These are phyloP conservation scores for Fraxinus paxiana DNA, from an alignment of 305 asterid species.

Conservation along the genomic window DNA sequence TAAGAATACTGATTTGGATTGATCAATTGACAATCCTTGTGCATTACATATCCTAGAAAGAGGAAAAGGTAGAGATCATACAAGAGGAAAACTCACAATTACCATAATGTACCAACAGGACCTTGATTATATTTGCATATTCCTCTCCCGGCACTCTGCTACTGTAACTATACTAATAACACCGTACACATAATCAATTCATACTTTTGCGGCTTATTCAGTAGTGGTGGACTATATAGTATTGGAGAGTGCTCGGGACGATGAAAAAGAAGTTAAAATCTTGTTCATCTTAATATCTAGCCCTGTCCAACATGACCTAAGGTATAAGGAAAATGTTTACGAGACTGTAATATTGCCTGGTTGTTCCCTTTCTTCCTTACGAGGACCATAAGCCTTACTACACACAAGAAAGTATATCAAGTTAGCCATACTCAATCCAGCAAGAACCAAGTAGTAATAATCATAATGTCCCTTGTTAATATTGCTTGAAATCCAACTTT, in stretches of 20 bases:
- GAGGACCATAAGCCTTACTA: slow-evolving; percentile 47
- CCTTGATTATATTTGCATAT: background rate
- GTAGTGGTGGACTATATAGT: background rate
- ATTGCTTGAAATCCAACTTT: slow-evolving; percentile 55
- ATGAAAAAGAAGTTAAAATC: background rate
- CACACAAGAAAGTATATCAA: slow-evolving; percentile 49
- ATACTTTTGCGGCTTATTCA: background rate
- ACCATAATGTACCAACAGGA: background rate
- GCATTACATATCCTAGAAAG: background rate
- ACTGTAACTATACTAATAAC: background rate
- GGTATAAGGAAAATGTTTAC: background rate
- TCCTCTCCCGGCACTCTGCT: background rate
- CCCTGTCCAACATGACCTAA: background rate
- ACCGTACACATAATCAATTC: background rate
- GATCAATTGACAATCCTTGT: background rate
- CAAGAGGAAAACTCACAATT: background rate
- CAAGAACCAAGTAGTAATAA: slow-evolving; percentile 60
- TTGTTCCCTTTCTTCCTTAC: slow-evolving; percentile 24
- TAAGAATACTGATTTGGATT: background rate
- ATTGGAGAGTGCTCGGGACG: background rate
- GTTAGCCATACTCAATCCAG: slow-evolving; percentile 45
- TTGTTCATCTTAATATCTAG: background rate
- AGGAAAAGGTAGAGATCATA: background rate
- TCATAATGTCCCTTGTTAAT: slow-evolving; percentile 61
- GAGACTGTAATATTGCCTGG: background rate